phyloP scores from a whole-genome alignment of 257 asterid genomes.

The Verbena officinalis region DNA sequence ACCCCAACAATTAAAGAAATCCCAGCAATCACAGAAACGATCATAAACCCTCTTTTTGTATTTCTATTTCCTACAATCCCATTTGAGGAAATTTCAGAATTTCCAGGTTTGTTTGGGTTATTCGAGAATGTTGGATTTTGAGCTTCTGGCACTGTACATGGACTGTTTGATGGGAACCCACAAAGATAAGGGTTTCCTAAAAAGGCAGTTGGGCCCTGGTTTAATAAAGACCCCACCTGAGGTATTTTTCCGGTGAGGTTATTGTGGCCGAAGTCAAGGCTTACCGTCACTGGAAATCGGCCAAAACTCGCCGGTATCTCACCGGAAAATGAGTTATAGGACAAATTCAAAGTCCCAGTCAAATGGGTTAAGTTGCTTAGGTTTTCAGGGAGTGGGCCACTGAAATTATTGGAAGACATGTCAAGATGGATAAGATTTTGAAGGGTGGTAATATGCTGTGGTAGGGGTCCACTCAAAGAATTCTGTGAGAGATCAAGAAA shows the following conservation, averaged over 20 bases:
- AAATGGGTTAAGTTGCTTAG: conserved; percentile 50
- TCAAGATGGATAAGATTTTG: conserved; percentile 59
- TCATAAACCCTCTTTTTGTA: conserved; percentile 38
- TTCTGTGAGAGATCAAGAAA: conserved; percentile 66
- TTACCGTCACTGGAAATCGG: conserved; percentile 57
- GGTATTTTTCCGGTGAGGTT: conserved; percentile 81
- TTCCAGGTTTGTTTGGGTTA: conserved; percentile 43
- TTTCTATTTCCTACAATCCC: conserved; percentile 39
- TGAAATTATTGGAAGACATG: conserved; percentile 60
- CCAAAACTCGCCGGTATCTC: conserved; percentile 73
- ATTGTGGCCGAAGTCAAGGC: conserved; percentile 68
- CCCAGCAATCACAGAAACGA: conserved; percentile 50
- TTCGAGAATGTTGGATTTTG: conserved; percentile 44
- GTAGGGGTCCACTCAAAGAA: conserved; percentile 61
- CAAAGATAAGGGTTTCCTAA: conserved; percentile 73
- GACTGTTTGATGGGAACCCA: conserved; percentile 67
- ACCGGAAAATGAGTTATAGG: conserved; percentile 62
- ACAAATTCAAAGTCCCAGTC: conserved; percentile 70
- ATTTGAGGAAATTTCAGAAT: conserved; percentile 39
- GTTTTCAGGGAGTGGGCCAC: conserved; percentile 58
- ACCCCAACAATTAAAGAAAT: conserved; percentile 42
- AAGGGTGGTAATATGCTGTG: conserved; percentile 54
- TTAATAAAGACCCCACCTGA: conserved; percentile 62
- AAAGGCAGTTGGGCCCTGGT: conserved; percentile 93
- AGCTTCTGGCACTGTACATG: conserved; percentile 57